Evolutionary conservation across 1,284 basidiomycete species (phyloP).

Genomic region (Fomitopsis palustris): DNA sequence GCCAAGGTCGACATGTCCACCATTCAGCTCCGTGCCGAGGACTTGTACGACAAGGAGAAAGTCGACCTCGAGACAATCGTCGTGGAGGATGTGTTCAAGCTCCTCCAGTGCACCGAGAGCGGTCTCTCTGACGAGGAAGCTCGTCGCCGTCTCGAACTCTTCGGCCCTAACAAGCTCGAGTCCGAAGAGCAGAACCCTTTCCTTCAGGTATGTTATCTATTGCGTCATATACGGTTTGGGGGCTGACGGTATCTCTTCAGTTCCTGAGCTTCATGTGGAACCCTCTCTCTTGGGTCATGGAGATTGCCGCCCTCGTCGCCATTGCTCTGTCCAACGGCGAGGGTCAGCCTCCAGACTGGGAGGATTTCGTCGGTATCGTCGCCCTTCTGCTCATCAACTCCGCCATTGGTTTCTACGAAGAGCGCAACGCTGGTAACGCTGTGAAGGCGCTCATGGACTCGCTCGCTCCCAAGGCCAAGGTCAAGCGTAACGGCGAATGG

Average conservation of each 20-base stretch:
- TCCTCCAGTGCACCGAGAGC: constrained; percentile 84
- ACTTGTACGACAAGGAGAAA: constrained; percentile 98
- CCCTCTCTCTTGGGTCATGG: constrained; percentile 99
- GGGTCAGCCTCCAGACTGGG: constrained; percentile 87
- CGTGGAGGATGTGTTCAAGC: constrained; percentile 95
- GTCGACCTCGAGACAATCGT: constrained; percentile 97
- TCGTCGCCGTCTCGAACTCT: constrained; percentile 84
- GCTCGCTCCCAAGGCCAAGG: constrained; percentile 96
- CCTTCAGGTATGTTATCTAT: constrained; percentile 57
- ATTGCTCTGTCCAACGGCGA: constrained; percentile 96
- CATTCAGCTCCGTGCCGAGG: constrained; percentile 91
- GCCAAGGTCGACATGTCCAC: constrained; percentile 85
- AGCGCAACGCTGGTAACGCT: constrained; percentile 94
- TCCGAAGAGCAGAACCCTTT: constrained; percentile 85
- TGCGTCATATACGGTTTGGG: constrained; percentile 7
- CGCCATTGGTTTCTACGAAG: constrained; percentile 97
- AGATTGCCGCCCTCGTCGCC: constrained; percentile 94
- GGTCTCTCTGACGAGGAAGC: constrained; percentile 82
- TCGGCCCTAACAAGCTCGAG: constrained; percentile 96
- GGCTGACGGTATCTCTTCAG: constrained; percentile 44
- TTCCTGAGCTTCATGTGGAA: constrained; percentile 99
- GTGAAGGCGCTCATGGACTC: constrained; percentile 99
- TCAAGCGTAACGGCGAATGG: constrained; percentile 83
- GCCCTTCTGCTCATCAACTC: constrained; percentile 94
- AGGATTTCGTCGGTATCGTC: constrained; percentile 97